Conservation (phyloP, 306 rosid species). For the Delonix regia region DNA sequence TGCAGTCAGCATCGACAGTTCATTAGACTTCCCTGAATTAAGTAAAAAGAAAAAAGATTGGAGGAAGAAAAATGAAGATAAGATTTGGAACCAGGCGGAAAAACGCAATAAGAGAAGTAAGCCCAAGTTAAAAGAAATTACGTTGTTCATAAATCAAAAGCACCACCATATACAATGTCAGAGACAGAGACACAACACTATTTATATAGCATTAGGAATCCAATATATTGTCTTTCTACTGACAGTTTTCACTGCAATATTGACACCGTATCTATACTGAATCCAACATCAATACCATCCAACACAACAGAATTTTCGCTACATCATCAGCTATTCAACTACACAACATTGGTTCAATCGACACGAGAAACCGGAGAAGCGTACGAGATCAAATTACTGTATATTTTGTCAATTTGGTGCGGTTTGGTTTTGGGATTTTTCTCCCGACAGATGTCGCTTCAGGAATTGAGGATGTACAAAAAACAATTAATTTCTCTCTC, state of each 20-base stretch:
- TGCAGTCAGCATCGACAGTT: constrained; percentile 35
- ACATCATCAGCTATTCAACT: not conserved
- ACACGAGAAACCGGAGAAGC: not conserved
- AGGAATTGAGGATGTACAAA: not conserved
- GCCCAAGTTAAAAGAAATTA: not conserved
- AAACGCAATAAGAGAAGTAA: constrained; percentile 15
- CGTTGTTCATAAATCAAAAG: constrained; percentile 32
- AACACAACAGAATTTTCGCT: not conserved
- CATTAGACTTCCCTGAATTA: constrained; percentile 24
- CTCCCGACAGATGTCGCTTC: not conserved
- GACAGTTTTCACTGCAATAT: not conserved
- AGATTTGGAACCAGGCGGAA: not conserved
- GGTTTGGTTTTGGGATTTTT: not conserved
- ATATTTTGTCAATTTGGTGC: not conserved
- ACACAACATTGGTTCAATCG: not conserved
- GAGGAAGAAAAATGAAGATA: not conserved
- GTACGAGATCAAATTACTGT: not conserved
- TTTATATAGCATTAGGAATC: not conserved
- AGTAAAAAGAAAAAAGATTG: not conserved
- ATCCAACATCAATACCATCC: not conserved
- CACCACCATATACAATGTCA: constrained; percentile 20
- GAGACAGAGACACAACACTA: constrained; percentile 10
- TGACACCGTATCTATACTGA: not conserved
- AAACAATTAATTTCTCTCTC: not conserved
- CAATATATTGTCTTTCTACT: not conserved